A percentile compares a stretch with the other conserved stretches of the same genome.
Evolutionary conservation across 106 monocot genomes (phyloP).

Genomic region (Apostasia shenzhenica): DNA sequence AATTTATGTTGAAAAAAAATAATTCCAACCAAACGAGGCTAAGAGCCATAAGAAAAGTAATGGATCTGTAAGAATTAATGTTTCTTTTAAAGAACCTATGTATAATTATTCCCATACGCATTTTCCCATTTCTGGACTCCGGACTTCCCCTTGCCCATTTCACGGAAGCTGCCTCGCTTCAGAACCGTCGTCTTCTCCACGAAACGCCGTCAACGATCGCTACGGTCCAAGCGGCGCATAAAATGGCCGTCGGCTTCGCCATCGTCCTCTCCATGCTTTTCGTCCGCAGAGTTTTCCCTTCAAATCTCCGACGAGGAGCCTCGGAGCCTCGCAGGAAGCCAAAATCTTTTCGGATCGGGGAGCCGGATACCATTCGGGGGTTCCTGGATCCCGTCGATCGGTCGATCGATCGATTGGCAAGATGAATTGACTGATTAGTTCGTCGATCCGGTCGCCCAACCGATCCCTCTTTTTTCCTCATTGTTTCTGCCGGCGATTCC

Average conservation of each 20-base stretch:
- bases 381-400: not conserved
- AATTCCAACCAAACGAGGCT: too few species aligned
- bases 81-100: too few species aligned
- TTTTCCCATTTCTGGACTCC: too few species aligned
- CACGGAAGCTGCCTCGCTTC: not conserved
- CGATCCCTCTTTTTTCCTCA: not conserved
- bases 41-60: too few species aligned
- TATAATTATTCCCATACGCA: too few species aligned
- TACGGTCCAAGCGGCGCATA: not conserved
- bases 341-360: not conserved
- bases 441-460: not conserved
- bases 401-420: not conserved
- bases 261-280: not conserved
- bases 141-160: not conserved
- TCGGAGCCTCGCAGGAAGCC: not conserved
- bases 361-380: not conserved
- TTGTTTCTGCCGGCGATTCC: too few species aligned
- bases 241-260: not conserved
- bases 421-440: not conserved
- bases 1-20: too few species aligned
- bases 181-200: not conserved
- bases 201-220: not conserved
- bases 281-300: not conserved
- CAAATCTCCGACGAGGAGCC: not conserved
- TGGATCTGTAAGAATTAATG: too few species aligned